Base-by-base conservation (phyloP, 192 early-diverging fungal species). In the Backusella liffmaniae region DNA sequence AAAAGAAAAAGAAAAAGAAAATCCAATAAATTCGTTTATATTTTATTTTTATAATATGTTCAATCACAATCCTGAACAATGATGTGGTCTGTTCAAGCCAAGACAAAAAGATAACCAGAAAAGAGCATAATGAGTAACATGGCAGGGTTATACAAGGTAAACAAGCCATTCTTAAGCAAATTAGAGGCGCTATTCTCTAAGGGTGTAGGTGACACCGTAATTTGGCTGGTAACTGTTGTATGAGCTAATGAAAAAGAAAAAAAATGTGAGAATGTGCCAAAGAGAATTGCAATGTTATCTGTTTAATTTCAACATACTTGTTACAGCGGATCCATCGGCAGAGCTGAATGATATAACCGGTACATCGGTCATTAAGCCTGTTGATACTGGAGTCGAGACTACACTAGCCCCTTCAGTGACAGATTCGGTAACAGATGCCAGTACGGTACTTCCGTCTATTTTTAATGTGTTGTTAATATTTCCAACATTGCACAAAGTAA, bases 121-220 rank as follows among this genome's bases (percentile, higher is more conserved):
- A 62, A 8, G 56, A 62, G 23, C 56, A 62, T 29, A 29, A 62
- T 62, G 53, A 56, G 53, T 56, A 56, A 56, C 53, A 56, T 23
- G 23, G 0, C 26, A 62, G 23, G 23, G 56, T 62, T 62, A 62
- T 62, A 62, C 56, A 62, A 53, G 7, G 51, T 21, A 53, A 53
- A 29, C 56, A 62, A 62, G 56, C 56, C 56, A 62, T 62, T 62
- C 56, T 26, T 4, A 7, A 56, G 9, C 56, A 62, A 62, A 62
- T 29, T 62, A 3, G 56, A 62, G 23, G 56, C 56, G 56, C 26
- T 62, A 62, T 29, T 62, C 56, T 62, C 56, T 29, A 62, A 23
- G 26, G 56, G 56, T 62, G 56, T 62, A 23, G 67, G 67, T 37
- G 67, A 37, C 16, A 68, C 67, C 8, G 21, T 68, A 68, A 68